These are phyloP conservation scores for Avena atlantica DNA, from an alignment of 176 grass and related monocot genomes.

Conservation along the genomic window DNA sequence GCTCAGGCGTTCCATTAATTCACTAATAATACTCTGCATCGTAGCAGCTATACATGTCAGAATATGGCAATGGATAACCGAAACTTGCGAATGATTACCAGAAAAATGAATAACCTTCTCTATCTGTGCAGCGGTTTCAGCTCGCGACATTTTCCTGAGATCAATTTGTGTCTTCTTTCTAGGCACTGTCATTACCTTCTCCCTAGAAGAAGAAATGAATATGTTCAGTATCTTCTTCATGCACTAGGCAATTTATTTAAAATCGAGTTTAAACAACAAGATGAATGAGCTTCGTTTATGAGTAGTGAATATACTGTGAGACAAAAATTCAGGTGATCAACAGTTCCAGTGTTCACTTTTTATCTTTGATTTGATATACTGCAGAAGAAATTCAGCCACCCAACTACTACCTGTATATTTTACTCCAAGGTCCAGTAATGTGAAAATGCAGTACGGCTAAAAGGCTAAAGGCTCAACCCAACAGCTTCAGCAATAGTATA, in stretches of 20 bases:
- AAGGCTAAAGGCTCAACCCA: too few species aligned
- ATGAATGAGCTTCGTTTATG: slow-evolving; percentile 19
- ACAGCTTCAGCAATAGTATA: not conserved
- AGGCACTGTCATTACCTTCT: slow-evolving; percentile 89
- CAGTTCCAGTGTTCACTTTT: not conserved
- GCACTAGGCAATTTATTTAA: not conserved
- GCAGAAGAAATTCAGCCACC: not conserved
- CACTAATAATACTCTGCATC: slow-evolving; percentile 56
- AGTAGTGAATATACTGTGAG: not conserved
- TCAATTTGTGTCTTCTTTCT: slow-evolving; percentile 70
- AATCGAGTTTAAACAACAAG: slow-evolving; percentile 3
- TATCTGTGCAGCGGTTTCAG: slow-evolving; percentile 73
- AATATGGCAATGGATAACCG: slow-evolving; percentile 15
- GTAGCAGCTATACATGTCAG: not conserved
- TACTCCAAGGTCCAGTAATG: not conserved
- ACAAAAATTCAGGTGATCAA: not conserved
- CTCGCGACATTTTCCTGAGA: slow-evolving; percentile 68
- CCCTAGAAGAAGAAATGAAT: slow-evolving; percentile 49
- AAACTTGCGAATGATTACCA: not conserved
- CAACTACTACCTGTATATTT: not conserved
- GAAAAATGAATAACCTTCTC: slow-evolving; percentile 63
- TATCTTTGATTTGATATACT: not conserved
- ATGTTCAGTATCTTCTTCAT: slow-evolving; percentile 32
- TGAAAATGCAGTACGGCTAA: not conserved
- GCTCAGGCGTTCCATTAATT: slow-evolving; percentile 66